These are phyloP conservation scores for Candida ficus DNA, from an alignment of 805 yeast species.

Conservation along the genomic window DNA sequence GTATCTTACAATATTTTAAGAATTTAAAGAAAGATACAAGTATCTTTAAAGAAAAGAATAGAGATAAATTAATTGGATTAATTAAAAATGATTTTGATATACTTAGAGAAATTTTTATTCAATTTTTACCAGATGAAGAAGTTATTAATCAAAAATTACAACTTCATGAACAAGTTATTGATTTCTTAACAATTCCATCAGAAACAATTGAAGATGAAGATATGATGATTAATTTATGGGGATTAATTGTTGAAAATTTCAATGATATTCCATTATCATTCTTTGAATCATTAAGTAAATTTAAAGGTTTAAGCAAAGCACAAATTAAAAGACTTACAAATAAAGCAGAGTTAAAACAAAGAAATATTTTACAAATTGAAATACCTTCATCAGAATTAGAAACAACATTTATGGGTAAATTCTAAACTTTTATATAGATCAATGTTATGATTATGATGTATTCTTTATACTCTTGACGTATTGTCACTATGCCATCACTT, in stretches of 20 bases:
- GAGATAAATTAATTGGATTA: conserved; percentile 40
- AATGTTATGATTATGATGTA: conserved; percentile 3
- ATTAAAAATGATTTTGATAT: conserved; percentile 57
- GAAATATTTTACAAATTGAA: conserved; percentile 5
- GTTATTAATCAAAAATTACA: conserved; percentile 45
- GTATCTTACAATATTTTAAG: conserved; percentile 43
- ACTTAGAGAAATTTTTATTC: conserved; percentile 48
- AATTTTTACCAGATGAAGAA: conserved; percentile 33
- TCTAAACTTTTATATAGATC: conserved; percentile 6
- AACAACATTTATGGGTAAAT: conserved; percentile 12
- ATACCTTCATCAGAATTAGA: background rate
- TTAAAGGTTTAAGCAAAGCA: conserved; percentile 4
- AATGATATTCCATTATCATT: conserved; percentile 11
- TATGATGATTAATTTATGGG: conserved; percentile 11
- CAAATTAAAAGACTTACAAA: conserved; percentile 2
- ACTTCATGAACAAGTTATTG: conserved; percentile 58
- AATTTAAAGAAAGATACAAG: conserved; percentile 39
- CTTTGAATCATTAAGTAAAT: conserved; percentile 7
- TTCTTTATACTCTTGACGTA: background rate
- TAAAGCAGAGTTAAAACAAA: conserved; percentile 8
- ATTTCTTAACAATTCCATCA: conserved; percentile 28
- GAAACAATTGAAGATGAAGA: conserved; percentile 7
- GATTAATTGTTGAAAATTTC: conserved; percentile 3
- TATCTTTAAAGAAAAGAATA: conserved; percentile 32
- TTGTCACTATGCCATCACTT: conserved; percentile 7